Conservation (phyloP, 2,329 filamentous ascomycete species). For the Penicillium sp. region DNA sequence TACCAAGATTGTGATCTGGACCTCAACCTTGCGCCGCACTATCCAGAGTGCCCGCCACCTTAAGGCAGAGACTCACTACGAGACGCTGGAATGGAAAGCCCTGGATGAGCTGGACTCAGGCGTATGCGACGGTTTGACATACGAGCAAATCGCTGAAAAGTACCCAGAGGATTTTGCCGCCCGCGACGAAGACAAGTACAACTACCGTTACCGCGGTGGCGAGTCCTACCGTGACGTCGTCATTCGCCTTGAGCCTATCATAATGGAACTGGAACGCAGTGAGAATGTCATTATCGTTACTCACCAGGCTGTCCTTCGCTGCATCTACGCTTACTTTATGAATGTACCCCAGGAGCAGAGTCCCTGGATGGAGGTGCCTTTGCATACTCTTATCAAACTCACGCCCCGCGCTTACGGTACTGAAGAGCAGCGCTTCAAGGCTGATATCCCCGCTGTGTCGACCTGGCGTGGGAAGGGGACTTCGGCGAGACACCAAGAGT, state of each 20-base stretch:
- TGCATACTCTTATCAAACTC: constrained; percentile 94
- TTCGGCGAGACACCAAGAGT: constrained; percentile 76
- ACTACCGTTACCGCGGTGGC: constrained; percentile 95
- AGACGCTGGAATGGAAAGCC: constrained; percentile 98
- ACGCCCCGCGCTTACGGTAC: constrained; percentile 94
- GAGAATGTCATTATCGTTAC: constrained; percentile 98
- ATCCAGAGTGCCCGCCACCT: constrained; percentile 88
- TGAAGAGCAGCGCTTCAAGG: constrained; percentile 80
- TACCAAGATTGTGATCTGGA: constrained; percentile 69
- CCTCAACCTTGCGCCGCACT: constrained; percentile 74
- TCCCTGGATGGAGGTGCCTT: constrained; percentile 97
- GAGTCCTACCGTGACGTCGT: constrained; percentile 97
- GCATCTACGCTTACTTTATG: constrained; percentile 99
- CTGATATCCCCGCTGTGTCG: constrained; percentile 91
- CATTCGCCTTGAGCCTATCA: constrained; percentile 95
- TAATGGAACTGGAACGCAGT: constrained; percentile 95
- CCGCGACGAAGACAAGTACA: constrained; percentile 98
- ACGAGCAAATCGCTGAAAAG: constrained; percentile 85
- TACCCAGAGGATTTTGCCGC: constrained; percentile 95
- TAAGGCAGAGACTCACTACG: constrained; percentile 66
- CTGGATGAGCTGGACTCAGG: constrained; percentile 95
- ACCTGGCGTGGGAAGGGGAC: constrained; percentile 95
- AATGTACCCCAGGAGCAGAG: constrained; percentile 89
- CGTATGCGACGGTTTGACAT: constrained; percentile 94
- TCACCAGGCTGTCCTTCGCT: constrained; percentile 92